phyloP scores from a whole-genome alignment of 2,329 filamentous ascomycete species.

The Penicillium sp. region DNA sequence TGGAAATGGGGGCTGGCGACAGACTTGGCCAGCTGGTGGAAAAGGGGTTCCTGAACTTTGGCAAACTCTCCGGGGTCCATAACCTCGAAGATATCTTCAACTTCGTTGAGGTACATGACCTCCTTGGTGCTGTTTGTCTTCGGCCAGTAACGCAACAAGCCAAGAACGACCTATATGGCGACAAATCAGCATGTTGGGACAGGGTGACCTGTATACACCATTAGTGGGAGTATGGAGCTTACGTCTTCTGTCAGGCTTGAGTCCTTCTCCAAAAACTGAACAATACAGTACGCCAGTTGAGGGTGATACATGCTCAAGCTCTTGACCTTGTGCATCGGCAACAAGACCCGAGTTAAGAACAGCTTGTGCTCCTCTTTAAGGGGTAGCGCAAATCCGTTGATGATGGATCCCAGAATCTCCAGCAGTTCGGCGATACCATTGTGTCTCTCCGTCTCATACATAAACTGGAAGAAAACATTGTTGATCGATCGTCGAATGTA shows the following conservation, averaged over 20 bases:
- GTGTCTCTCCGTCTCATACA: conserved; percentile 97
- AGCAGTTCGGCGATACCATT: conserved; percentile 96
- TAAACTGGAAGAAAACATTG: conserved; percentile 99
- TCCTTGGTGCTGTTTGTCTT: conserved; percentile 99
- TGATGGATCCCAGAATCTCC: conserved; percentile 96
- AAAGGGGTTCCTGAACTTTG: conserved; percentile 96
- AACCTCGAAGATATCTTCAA: conserved; percentile 99
- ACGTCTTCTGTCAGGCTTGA: conserved; percentile 96
- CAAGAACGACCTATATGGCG: conserved; percentile 75
- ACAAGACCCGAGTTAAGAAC: conserved; percentile 88
- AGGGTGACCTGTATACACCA: not conserved
- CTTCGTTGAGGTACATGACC: conserved; percentile 99
- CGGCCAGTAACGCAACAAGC: conserved; percentile 94
- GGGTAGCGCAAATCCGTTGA: conserved; percentile 96
- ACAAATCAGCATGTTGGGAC: conserved; percentile 15
- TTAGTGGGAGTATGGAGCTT: conserved; percentile 37
- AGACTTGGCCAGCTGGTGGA: conserved; percentile 96
- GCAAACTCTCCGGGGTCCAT: conserved; percentile 99
- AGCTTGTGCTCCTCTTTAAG: conserved; percentile 99
- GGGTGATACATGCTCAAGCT: conserved; percentile 99
- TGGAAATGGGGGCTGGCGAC: conserved; percentile 99
- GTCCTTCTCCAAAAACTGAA: conserved; percentile 98
- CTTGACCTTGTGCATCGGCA: conserved; percentile 97
- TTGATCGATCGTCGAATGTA: conserved; percentile 99
- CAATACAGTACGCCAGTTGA: conserved; percentile 96